phyloP scores from a whole-genome alignment of 306 rosid species.

The Vigna angularis region DNA sequence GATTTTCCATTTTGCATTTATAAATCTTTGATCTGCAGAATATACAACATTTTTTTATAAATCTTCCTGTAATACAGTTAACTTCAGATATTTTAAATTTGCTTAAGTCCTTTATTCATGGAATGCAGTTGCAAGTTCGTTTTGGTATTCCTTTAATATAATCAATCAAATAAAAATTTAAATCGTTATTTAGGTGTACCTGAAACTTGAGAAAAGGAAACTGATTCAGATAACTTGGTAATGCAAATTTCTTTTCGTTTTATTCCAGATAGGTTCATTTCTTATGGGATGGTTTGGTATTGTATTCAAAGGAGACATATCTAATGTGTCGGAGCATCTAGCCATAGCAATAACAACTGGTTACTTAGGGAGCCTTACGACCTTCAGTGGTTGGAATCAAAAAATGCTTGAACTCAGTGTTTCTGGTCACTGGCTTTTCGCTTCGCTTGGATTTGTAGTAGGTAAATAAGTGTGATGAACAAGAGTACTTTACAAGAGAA shows the following conservation, averaged over 20 bases:
- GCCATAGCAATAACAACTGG: slow-evolving; percentile 82
- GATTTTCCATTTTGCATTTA: no score
- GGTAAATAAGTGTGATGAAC: slow-evolving; percentile 48
- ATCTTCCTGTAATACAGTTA: no score
- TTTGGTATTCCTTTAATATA: no score
- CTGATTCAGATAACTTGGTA: not conserved
- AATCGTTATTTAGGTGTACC: not conserved
- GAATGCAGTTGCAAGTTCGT: no score
- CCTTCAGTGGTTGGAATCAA: slow-evolving; percentile 95
- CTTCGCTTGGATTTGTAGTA: slow-evolving; percentile 66
- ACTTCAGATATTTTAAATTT: no score
- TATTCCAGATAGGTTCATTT: slow-evolving; percentile 77
- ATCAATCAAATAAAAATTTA: no score
- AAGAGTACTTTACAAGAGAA: no score
- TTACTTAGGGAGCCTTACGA: slow-evolving; percentile 89
- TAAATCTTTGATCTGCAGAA: no score
- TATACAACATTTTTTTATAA: no score
- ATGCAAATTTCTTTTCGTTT: not conserved
- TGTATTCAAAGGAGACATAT: slow-evolving; percentile 74
- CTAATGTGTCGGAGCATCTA: slow-evolving; percentile 66
- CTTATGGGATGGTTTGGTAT: slow-evolving; percentile 96
- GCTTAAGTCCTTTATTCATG: no score
- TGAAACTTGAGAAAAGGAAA: not conserved
- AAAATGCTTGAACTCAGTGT: slow-evolving; percentile 81
- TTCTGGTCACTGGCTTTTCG: slow-evolving; percentile 66